Base-by-base conservation (phyloP, 345 rosid genomes). In the Hibiscus trionum region DNA sequence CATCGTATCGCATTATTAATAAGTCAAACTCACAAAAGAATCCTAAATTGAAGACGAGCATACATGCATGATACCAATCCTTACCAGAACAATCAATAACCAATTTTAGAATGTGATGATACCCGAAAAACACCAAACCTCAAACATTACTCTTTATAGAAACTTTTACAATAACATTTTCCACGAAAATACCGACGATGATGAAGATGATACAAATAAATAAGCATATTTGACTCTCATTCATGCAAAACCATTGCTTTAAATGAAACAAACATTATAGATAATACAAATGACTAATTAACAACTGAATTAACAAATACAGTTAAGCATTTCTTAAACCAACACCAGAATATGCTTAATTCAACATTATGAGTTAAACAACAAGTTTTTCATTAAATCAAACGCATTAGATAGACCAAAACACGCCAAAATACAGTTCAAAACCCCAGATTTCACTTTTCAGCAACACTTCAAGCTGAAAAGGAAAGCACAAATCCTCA, bases 31-130 rank as follows among this genome's bases (percentile, higher is more conserved):
- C 27, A 49, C 31, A 71, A 55, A 76, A 75, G 27, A 55, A 62
- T 24, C 52, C 5, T 27, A 16, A 71, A 39, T 52, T 46, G 33
- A 47, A 58, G 52, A 66, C n/a, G 49, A n/a, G 46, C 39, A 14
- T 77, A 55, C 66, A 66, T 61, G 66, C 72, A 78, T 69, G 61
- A 80, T 19, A 37, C 63, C 56, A 62, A 37, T 46, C 53, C 64
- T 66, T 72, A 50, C 61, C 35, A 57, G 49, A 79, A 72, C 53
- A 17, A 70, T 65, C 60, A 71, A 14, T 72, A 66, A 71, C 71
- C 72, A 68, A 60, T 71, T 27, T 73, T 46, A 14, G 17, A 52
- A 44, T 5, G 29, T 26, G 19, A 72, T 60, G 50, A 62, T 61
- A 72, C 73, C 79, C 49, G 35, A 66, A 69, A 70, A 17, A 15